Evolutionary conservation across 441 rosid species (phyloP).

Genomic region (Gossypium aridum): DNA sequence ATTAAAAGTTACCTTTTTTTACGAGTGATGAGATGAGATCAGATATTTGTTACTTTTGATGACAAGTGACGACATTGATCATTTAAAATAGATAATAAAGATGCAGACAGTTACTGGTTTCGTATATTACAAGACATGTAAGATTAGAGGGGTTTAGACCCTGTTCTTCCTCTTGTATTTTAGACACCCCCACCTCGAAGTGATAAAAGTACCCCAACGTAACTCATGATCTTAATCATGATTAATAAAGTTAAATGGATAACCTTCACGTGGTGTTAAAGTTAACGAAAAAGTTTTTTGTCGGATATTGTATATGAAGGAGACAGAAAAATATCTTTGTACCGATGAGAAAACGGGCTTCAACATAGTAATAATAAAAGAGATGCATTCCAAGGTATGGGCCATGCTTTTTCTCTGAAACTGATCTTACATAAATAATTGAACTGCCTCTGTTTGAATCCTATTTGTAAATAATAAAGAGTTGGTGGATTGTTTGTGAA

Average conservation of each 20-base stretch:
- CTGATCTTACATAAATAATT: conserved; percentile 7
- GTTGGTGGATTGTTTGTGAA: not conserved
- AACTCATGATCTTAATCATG: not conserved
- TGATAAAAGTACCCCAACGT: conserved; percentile 8
- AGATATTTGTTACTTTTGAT: conserved; percentile 8
- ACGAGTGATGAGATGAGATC: not conserved
- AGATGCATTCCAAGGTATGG: not conserved
- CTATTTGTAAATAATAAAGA: not conserved
- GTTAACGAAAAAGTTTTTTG: not conserved
- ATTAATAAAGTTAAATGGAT: not conserved
- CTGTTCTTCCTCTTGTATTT: not conserved
- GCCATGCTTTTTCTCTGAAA: conserved; percentile 1
- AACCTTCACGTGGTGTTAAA: not conserved
- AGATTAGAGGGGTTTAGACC: not conserved
- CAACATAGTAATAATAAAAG: not conserved
- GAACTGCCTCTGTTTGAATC: not conserved
- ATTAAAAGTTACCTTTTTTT: not conserved
- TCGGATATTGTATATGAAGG: not conserved
- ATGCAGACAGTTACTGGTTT: conserved; percentile 18
- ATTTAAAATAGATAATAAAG: not conserved
- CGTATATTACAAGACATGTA: conserved; percentile 41
- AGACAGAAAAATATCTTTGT: not conserved
- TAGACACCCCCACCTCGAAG: conserved; percentile 28
- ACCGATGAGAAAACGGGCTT: not conserved
- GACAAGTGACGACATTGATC: conserved; percentile 17